phyloP scores from a whole-genome alignment of 2,329 filamentous ascomycete species.

The Corynespora cassiicola region DNA sequence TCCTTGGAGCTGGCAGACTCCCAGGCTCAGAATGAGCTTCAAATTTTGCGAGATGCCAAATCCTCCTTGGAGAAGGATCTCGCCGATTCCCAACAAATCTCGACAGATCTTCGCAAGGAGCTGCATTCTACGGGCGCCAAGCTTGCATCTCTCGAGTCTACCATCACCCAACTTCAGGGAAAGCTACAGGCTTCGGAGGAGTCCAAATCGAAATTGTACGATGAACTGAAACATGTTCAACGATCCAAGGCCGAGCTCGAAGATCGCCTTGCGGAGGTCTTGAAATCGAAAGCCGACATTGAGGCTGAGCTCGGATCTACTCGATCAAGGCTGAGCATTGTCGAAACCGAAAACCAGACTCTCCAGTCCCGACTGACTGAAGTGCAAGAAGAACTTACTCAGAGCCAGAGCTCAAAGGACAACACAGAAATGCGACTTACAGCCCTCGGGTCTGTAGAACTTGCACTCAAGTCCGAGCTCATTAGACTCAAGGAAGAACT shows the following conservation, averaged over 20 bases:
- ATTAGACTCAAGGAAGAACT: conserved; percentile 15
- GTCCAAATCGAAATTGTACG: conserved; percentile 20
- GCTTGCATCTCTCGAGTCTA: conserved; percentile 29
- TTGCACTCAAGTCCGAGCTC: conserved; percentile 18
- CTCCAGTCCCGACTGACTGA: conserved; percentile 18
- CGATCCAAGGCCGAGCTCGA: conserved; percentile 21
- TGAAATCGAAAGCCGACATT: conserved; percentile 22
- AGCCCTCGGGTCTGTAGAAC: conserved; percentile 10
- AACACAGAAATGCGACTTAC: conserved; percentile 15
- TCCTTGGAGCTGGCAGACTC: conserved; percentile 23
- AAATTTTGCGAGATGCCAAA: conserved; percentile 25
- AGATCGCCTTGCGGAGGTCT: conserved; percentile 13
- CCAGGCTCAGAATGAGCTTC: conserved; percentile 22
- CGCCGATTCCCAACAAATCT: conserved; percentile 21
- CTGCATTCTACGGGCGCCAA: conserved; percentile 26
- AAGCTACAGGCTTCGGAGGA: conserved; percentile 28
- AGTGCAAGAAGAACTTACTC: conserved; percentile 9
- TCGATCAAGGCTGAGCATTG: conserved; percentile 22
- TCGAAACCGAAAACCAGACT: conserved; percentile 21
- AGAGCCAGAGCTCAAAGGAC: conserved; percentile 8
- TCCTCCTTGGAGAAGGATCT: conserved; percentile 26
- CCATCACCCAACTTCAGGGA: conserved; percentile 22
- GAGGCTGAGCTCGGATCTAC: conserved; percentile 29
- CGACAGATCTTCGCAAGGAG: conserved; percentile 25
- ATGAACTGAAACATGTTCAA: conserved; percentile 23